Evolutionary conservation across 305 asterid species (phyloP).

Genomic region (Solanum hybrid): DNA sequence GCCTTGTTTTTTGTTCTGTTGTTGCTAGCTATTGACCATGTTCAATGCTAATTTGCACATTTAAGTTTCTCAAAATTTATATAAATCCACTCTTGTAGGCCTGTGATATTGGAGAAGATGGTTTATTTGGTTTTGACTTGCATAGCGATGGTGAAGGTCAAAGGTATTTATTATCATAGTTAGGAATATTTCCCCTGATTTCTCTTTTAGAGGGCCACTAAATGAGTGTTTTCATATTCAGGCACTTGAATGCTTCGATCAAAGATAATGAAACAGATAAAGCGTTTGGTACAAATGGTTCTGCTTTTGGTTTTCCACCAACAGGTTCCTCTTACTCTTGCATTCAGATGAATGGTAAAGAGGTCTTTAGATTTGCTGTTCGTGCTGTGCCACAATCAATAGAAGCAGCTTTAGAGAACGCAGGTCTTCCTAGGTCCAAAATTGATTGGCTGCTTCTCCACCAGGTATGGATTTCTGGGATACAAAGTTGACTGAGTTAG

Average conservation of each 20-base stretch:
- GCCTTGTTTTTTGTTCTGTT: neutral
- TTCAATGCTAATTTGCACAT: neutral
- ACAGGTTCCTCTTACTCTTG: conserved; percentile 48
- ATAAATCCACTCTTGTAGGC: conserved; percentile 35
- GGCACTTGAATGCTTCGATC: conserved; percentile 56
- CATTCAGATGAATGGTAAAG: conserved; percentile 81
- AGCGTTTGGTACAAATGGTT: conserved; percentile 46
- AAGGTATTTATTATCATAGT: conserved; percentile 33
- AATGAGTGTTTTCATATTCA: conserved; percentile 17
- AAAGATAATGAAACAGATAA: conserved; percentile 35
- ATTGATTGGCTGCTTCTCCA: conserved; percentile 81
- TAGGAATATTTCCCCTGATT: neutral
- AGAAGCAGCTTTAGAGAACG: conserved; percentile 55
- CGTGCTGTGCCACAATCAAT: conserved; percentile 74
- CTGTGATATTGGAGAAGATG: conserved; percentile 64
- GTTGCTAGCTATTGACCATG: neutral
- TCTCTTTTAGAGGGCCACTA: neutral
- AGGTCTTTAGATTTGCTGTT: conserved; percentile 71
- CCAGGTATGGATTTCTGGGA: conserved; percentile 37
- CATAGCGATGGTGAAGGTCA: conserved; percentile 85
- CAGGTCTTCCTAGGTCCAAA: conserved; percentile 48
- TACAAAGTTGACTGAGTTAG: neutral
- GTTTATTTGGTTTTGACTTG: conserved; percentile 61
- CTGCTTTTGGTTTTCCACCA: conserved; percentile 43
- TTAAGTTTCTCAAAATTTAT: neutral